Percentiles rank a stretch among this genome's conserved stretches.
These are phyloP conservation scores for Houttuynia cordata DNA, from an alignment of 164 flowering plant species.

Conservation along the genomic window DNA sequence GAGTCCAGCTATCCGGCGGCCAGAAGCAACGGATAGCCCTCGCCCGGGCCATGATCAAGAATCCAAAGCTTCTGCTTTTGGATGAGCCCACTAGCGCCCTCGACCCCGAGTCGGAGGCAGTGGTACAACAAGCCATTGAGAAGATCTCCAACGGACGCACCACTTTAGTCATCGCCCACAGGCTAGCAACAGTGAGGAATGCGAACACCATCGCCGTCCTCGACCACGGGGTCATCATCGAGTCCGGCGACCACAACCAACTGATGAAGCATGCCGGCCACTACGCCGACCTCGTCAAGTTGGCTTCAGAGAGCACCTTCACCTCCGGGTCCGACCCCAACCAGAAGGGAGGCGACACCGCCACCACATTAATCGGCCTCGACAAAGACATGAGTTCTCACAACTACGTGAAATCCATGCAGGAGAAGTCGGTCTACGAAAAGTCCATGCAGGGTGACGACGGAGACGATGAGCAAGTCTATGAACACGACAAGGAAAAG, in stretches of 20 bases:
- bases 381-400: background rate
- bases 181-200: constrained; percentile 60
- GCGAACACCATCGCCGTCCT: constrained; percentile 52
- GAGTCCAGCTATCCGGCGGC: constrained; percentile 65
- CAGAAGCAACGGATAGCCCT: constrained; percentile 76
- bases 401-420: constrained; percentile 18
- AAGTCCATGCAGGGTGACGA: constrained; percentile 14
- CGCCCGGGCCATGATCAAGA: constrained; percentile 61
- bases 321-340: background rate
- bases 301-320: constrained; percentile 33
- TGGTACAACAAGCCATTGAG: constrained; percentile 59
- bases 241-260: constrained; percentile 43
- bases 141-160: constrained; percentile 46
- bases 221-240: constrained; percentile 42
- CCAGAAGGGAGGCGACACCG: no score
- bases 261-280: constrained; percentile 44
- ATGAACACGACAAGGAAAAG: constrained; percentile 4
- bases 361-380: background rate
- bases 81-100: constrained; percentile 81
- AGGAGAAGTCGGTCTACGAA: no score
- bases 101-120: constrained; percentile 51
- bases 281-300: constrained; percentile 42
- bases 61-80: constrained; percentile 54
- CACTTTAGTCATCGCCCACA: constrained; percentile 64
- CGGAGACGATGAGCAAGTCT: background rate